Conservation (phyloP, 192 early-diverging fungal genomes). For the Rhizophagus clarus region DNA sequence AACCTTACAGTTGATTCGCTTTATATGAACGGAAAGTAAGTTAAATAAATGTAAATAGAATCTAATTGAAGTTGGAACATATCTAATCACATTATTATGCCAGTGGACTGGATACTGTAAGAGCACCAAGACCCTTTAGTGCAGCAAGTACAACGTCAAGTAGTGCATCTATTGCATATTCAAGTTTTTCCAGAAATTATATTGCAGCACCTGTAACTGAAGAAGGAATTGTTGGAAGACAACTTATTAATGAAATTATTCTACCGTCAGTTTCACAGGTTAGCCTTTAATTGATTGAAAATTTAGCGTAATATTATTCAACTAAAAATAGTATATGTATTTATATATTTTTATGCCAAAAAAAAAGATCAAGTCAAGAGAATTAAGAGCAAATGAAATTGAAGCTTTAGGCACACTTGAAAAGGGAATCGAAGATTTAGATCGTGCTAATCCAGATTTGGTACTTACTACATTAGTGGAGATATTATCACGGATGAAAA, state of each 20-base stretch:
- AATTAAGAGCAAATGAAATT: slow-evolving; percentile 43
- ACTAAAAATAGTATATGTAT: background rate
- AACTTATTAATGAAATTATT: slow-evolving; percentile 35
- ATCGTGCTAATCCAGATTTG: slow-evolving; percentile 43
- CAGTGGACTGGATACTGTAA: background rate
- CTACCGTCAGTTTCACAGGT: slow-evolving; percentile 39
- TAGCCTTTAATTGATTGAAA: background rate
- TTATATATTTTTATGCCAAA: background rate
- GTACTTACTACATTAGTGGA: slow-evolving; percentile 42
- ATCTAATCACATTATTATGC: background rate
- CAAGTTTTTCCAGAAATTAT: slow-evolving; percentile 26
- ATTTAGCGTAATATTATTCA: background rate
- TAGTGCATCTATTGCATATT: slow-evolving; percentile 15
- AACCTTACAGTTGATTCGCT: background rate
- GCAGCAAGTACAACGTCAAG: slow-evolving; percentile 20
- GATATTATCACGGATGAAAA: slow-evolving; percentile 41
- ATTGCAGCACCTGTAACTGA: slow-evolving; percentile 33
- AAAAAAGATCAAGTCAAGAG: slow-evolving; percentile 40
- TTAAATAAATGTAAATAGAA: background rate
- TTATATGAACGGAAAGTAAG: background rate
- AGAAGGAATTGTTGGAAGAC: slow-evolving; percentile 36
- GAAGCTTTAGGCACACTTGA: slow-evolving; percentile 44
- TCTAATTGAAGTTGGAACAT: background rate
- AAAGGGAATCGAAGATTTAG: slow-evolving; percentile 44
- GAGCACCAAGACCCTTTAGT: background rate